Percentiles rank a stretch among this genome's conserved stretches.
Conservation (phyloP, 306 rosid genomes). For the Mimosa bimucronata region DNA sequence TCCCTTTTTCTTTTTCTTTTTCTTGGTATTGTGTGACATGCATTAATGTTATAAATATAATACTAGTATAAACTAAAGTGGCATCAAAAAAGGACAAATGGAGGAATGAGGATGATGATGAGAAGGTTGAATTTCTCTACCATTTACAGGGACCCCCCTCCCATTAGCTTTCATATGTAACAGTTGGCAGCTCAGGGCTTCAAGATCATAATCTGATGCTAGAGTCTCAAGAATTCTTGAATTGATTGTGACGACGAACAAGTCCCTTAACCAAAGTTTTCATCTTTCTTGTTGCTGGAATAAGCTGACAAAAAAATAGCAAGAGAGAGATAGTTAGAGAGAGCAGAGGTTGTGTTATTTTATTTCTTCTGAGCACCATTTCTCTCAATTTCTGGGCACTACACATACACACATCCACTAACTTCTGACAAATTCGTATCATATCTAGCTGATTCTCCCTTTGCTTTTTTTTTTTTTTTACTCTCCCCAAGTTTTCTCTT, state of each 20-base stretch:
- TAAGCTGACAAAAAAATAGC: background rate
- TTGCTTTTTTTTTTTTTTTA: background rate
- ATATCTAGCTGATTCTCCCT: conserved; percentile 30
- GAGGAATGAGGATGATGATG: conserved; percentile 41
- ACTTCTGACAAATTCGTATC: conserved; percentile 53
- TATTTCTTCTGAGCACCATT: background rate
- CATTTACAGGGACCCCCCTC: conserved; percentile 30
- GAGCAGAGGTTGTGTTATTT: background rate
- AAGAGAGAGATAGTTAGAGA: background rate
- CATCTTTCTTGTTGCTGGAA: background rate
- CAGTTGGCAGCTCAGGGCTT: conserved; percentile 41
- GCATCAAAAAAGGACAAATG: conserved; percentile 33
- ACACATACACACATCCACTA: conserved; percentile 9
- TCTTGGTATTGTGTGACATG: too few species aligned
- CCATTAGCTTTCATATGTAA: conserved; percentile 20
- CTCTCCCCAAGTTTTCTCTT: background rate
- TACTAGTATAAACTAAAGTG: background rate
- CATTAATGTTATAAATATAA: too few species aligned
- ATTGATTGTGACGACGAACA: background rate
- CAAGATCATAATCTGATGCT: conserved; percentile 28
- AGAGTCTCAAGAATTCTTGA: background rate
- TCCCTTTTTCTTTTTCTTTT: background rate
- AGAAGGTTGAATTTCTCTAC: conserved; percentile 11
- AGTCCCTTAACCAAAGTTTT: background rate
- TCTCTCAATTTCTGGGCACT: conserved; percentile 44